Conservation (phyloP, 768 basidiomycete species). For the Clitopilus hobsonii region DNA sequence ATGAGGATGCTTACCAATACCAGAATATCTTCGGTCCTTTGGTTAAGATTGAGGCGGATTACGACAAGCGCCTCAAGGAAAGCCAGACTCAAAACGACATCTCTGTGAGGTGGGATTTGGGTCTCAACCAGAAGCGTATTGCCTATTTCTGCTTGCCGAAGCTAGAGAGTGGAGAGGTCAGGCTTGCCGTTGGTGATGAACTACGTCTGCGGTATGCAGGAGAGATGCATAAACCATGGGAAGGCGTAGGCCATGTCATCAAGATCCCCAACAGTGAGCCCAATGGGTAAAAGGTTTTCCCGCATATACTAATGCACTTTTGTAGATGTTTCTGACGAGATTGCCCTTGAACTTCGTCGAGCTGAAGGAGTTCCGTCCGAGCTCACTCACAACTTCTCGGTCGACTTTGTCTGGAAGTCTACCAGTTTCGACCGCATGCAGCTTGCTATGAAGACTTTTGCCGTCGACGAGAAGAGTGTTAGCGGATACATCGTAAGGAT, state of each 20-base stretch:
- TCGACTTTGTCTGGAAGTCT: constrained; percentile 99
- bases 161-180: constrained; percentile 95
- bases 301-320: too few relatives aligned
- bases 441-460: constrained; percentile 99
- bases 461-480: constrained; percentile 98
- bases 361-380: constrained; percentile 93
- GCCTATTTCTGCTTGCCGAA: constrained; percentile 98
- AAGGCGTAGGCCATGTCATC: constrained; percentile 96
- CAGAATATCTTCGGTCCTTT: constrained; percentile 99
- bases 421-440: constrained; percentile 99
- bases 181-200: constrained; percentile 96
- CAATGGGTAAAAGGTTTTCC: too few relatives aligned
- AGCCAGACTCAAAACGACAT: constrained; percentile 98
- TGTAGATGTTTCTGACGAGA: constrained; percentile 99
- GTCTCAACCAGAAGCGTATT: constrained; percentile 97
- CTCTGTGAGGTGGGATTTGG: constrained; percentile 94
- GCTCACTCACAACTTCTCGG: constrained; percentile 90
- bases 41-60: constrained; percentile 99
- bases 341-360: constrained; percentile 86
- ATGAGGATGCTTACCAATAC: constrained; percentile 99
- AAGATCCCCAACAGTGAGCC: constrained; percentile 96
- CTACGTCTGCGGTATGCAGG: constrained; percentile 85
- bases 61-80: constrained; percentile 96
- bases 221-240: constrained; percentile 90
- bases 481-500: constrained; percentile 93